Conservation (phyloP, 2,329 filamentous ascomycete genomes). For the Cladophialophora carrionii region DNA sequence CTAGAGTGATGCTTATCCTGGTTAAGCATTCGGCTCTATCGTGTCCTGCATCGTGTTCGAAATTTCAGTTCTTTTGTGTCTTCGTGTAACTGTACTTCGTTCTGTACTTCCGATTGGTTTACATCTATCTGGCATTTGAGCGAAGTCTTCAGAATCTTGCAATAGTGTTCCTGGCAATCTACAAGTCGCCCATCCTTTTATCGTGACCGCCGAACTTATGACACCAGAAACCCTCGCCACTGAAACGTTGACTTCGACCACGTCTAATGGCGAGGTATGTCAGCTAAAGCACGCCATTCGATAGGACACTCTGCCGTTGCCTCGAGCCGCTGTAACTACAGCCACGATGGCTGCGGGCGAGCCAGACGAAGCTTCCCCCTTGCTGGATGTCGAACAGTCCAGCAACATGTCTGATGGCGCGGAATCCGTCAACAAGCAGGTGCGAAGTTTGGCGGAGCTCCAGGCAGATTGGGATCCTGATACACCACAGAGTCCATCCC, state of each 20-base stretch:
- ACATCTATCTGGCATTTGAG: not conserved
- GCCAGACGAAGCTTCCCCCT: not conserved
- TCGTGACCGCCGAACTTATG: not conserved
- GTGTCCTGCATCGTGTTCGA: not conserved
- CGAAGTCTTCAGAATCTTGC: not conserved
- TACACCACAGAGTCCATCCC: not conserved
- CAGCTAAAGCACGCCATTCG: slow-evolving; percentile 16
- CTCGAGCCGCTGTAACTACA: not conserved
- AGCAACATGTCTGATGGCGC: slow-evolving; percentile 8
- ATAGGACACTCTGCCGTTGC: slow-evolving; percentile 2
- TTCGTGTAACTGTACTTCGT: no score
- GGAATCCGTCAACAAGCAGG: slow-evolving; percentile 8
- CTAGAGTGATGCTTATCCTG: slow-evolving; percentile 3
- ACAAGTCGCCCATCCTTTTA: not conserved
- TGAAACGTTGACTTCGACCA: not conserved
- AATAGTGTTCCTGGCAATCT: not conserved
- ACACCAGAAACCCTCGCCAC: not conserved
- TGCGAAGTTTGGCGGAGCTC: not conserved
- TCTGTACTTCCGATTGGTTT: not conserved
- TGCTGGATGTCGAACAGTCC: not conserved
- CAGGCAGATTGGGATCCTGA: not conserved
- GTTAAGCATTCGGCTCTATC: slow-evolving; percentile 4
- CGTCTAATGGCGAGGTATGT: slow-evolving; percentile 9
- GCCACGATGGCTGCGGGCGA: not conserved
- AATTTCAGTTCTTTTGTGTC: not conserved